Conservation (phyloP, 257 asterid species). For the Gardenia jasminoides region DNA sequence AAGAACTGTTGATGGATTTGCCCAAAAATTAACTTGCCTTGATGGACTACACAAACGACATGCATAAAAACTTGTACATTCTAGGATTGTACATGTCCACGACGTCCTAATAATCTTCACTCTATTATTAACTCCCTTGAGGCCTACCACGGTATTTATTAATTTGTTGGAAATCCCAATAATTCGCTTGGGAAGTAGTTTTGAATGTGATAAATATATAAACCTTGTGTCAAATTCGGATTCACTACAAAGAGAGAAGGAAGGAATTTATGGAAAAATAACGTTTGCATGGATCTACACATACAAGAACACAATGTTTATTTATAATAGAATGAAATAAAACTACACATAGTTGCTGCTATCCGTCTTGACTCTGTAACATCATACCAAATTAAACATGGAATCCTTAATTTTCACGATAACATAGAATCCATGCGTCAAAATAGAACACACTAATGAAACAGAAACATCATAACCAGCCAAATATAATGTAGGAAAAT, state of each 20-base stretch:
- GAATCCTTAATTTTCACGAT: not conserved
- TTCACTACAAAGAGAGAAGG: not conserved
- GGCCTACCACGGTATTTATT: not conserved
- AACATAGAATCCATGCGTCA: conserved; percentile 22
- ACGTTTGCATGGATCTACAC: not conserved
- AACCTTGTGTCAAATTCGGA: not conserved
- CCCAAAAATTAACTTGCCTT: not conserved
- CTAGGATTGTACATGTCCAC: not conserved
- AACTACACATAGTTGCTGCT: not conserved
- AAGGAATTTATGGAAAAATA: not conserved
- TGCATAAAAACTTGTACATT: not conserved
- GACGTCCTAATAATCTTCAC: not conserved
- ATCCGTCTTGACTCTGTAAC: conserved; percentile 10
- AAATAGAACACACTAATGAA: conserved; percentile 15
- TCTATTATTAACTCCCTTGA: not conserved
- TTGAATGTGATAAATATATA: not conserved
- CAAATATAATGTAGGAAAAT: conserved; percentile 23
- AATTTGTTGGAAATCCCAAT: not conserved
- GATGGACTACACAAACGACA: not conserved
- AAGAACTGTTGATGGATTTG: not conserved
- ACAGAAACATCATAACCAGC: conserved; percentile 15
- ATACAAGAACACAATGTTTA: not conserved
- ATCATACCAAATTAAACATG: conserved; percentile 1
- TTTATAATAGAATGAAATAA: not conserved
- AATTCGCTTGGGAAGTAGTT: not conserved